Percentiles rank a stretch among this genome's conserved stretches.
phyloP scores from a whole-genome alignment of 78 protist species.

The Dictyostelium firmibasis region DNA sequence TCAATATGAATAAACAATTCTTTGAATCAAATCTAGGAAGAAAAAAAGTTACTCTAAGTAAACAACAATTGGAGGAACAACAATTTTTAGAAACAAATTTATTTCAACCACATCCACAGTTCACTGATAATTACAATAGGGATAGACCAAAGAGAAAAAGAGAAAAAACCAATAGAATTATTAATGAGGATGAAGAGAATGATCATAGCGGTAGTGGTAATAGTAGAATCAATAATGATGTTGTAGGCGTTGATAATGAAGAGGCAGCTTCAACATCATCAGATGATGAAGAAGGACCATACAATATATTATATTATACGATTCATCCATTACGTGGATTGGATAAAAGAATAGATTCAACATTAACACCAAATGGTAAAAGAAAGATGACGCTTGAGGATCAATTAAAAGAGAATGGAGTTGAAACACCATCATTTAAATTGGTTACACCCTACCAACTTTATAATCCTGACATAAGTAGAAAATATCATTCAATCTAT shows the following conservation, averaged over 20 bases:
- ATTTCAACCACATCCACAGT: background rate
- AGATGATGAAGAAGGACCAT: slow-evolving; percentile 23
- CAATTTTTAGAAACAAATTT: slow-evolving; percentile 28
- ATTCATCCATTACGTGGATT: slow-evolving; percentile 53
- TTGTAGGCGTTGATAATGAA: background rate
- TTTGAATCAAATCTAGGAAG: slow-evolving; percentile 20
- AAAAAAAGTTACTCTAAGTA: background rate
- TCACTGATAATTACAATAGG: background rate
- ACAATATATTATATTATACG: slow-evolving; percentile 36
- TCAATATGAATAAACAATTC: slow-evolving; percentile 23
- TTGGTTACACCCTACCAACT: slow-evolving; percentile 6
- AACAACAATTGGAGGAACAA: slow-evolving; percentile 35
- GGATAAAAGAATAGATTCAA: background rate
- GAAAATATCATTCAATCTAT: slow-evolving; percentile 12
- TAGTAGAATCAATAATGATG: background rate
- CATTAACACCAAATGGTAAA: background rate
- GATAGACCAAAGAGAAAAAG: background rate
- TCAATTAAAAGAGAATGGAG: slow-evolving; percentile 30
- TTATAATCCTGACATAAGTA: slow-evolving; percentile 24
- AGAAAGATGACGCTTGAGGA: slow-evolving; percentile 21
- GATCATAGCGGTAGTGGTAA: background rate
- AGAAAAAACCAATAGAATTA: background rate
- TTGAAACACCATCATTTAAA: slow-evolving; percentile 13
- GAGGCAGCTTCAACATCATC: background rate
- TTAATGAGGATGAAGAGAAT: background rate